Conservation (phyloP, 441 rosid species). For the Euphorbia celastroides region DNA sequence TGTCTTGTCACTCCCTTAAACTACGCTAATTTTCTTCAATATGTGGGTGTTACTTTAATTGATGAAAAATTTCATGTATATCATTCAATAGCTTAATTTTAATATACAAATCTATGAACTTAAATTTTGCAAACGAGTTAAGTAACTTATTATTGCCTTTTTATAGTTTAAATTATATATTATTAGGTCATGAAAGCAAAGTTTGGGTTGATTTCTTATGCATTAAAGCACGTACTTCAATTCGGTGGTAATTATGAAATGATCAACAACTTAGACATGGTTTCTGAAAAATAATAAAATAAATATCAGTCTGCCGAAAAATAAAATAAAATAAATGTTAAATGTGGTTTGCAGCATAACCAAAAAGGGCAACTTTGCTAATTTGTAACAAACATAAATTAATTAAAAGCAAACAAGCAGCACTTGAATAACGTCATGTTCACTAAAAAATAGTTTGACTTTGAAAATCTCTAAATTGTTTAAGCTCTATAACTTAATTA, state of each 20-base stretch:
- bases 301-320: no score
- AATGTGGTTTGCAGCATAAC: no score
- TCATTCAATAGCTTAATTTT: no score
- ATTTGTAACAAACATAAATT: neutral
- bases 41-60: no score
- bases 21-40: no score
- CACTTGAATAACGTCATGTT: slow-evolving; percentile 4
- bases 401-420: neutral
- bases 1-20: no score
- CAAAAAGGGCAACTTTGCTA: neutral
- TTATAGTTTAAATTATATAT: neutral
- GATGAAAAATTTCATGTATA: no score
- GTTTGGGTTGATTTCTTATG: neutral
- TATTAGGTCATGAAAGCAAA: slow-evolving; percentile 1
- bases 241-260: neutral
- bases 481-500: no score
- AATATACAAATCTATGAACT: neutral
- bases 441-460: no score
- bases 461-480: no score
- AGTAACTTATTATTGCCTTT: neutral
- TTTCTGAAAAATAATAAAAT: no score
- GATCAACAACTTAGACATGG: neutral
- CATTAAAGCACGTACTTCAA: neutral
- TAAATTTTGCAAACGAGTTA: neutral
- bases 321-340: neutral